Base-by-base conservation (phyloP, 768 basidiomycete species). In the Gautieria morchelliformis region DNA sequence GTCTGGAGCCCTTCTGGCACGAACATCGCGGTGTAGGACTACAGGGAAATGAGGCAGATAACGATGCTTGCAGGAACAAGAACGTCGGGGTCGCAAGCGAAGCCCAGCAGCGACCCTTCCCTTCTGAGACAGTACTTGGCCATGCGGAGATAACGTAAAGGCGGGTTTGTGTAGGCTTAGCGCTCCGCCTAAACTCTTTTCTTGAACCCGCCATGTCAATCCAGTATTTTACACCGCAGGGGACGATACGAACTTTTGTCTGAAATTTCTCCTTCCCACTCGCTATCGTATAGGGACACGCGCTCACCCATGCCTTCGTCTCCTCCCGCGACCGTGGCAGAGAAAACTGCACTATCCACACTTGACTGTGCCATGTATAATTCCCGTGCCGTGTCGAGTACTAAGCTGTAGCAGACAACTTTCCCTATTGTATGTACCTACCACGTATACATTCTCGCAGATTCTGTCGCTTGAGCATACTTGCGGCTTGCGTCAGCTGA, bases 231-330 rank as follows among this genome's bases (percentile, higher is more conserved):
- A 27, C 48, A 30, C 45, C 9, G 9, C 24, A 11, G n/a, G n/a
- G 5, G 27, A 46, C 45, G 45, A 19, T 20, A 46, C 10, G 45
- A 6, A 2, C 15, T 49, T 30, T 49, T 52, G 54, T 60, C 56
- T 61, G 62, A 50, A 60, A 56, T 55, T 41, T 41, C 27, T 52
- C 27, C 60, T 59, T 40, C 66, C 85, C 85, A 87, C 83, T 74
- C 74, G 73, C 82, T 73, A 68, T 73, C 78, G 85, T 85, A 86
- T 85, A 79, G 86, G 79, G 74, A 85, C 85, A 88, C 70, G 76
- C 20, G 86, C 83, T 66, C 62, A 15, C 67, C 70, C 59, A 63
- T 84, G 85, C 86, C 80, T 78, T 88, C 84, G 85, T 86, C 78
- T 70, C 85, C 82, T 82, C 70, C 85, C 75, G 84, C 74, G 74